Base-by-base conservation (phyloP, 768 basidiomycete genomes). In the Hydnum rufescens region DNA sequence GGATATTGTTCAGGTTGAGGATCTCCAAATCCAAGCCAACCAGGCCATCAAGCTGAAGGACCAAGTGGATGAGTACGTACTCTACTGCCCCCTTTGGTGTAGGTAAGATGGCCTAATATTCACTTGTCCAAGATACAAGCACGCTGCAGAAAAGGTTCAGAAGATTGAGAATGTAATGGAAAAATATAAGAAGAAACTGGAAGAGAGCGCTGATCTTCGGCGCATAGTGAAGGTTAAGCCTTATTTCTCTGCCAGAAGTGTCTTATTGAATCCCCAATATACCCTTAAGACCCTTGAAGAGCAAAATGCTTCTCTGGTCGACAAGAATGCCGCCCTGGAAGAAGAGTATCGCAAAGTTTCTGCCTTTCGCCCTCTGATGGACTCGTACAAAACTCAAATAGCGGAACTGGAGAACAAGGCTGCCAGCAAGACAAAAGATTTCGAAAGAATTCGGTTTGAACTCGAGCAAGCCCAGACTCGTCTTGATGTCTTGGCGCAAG, bases 141-240 rank as follows among this genome's bases (percentile, higher is more conserved):
- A 96, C 66, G 82, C 88, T 3, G 83, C 86, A 3, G 95, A 96
- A 60, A 85, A 79, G 58, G 69, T 90, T 39, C 81, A 85, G 60
- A 97, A 96, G 70, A 83, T 80, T 1, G 95, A 97, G 66, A 92
- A 92, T 61, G 90, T 95, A 28, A 86, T 95, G 75, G 90, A 96
- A 66, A 99, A 97, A 65, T 92, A 96, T 66, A 93, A 92, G 69
- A 92, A 87, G 73, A 99, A 97, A 66, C 73, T 97, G 1, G 93
- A 96, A 60, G 95, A 96, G 63, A 78, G 83, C 3, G 88, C 84
- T 13, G 87, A 93, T 57, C 58, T 63, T 25, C 59, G 61, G 26
- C 54, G 67, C 36, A 62, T 64, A 46, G 54, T 71, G 51, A 66
- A 69, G 58, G 69, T 69, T 44, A 29, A 63, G 50, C n/a, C 3